Base-by-base conservation (phyloP, 495 filamentous ascomycete genomes). In the Cercophora sp. region DNA sequence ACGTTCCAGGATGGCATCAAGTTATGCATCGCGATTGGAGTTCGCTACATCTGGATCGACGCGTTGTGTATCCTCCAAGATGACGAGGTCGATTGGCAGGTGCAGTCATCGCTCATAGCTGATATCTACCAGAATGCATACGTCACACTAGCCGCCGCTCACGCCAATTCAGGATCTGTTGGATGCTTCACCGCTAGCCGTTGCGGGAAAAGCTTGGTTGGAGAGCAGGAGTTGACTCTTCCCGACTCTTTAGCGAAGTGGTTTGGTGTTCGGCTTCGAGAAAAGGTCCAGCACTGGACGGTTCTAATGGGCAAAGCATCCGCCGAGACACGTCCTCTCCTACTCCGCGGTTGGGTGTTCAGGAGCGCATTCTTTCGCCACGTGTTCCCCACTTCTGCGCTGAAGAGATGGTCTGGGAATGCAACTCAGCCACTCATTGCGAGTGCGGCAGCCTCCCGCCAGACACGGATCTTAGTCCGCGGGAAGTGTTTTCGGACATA, bases 21-120 rank as follows among this genome's bases (percentile, higher is more conserved):
- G 22, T 22, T 36, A 8, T 19, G 22, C 29, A n/a, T 22, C 18
- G 11, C 46, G 8, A 11, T 49, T 34, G 31, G 46, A 3, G 8
- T 49, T 11, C 15, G 16, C 4, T 49, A 35, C 16, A 31, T 49
- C 49, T 52, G 36, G 36, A 27, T 52, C 26, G 49, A 52, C 16
- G 32, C 39, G 4, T 16, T 52, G n/a, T 52, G 49, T 16, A 49
- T 49, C 31, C 6, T 49, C 8, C 35, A 52, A 16, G 49, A 52
- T 43, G 19, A 16, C 15, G 11, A n/a, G 3, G 15, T 19, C 20
- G 49, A 52, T 23, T 52, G 39, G 49, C 27, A 25, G 4, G 20
- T 18, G 8, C 16, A 52, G 26, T 42, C 36, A 13, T n/a, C 4
- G 3, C 22, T n/a, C 8, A 52, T 52, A 23, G 49, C 20, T n/a